A percentile compares a stretch with the other conserved stretches of the same genome.
phyloP scores from a whole-genome alignment of 176 grass and related monocot species.

The Otatea glauca region DNA sequence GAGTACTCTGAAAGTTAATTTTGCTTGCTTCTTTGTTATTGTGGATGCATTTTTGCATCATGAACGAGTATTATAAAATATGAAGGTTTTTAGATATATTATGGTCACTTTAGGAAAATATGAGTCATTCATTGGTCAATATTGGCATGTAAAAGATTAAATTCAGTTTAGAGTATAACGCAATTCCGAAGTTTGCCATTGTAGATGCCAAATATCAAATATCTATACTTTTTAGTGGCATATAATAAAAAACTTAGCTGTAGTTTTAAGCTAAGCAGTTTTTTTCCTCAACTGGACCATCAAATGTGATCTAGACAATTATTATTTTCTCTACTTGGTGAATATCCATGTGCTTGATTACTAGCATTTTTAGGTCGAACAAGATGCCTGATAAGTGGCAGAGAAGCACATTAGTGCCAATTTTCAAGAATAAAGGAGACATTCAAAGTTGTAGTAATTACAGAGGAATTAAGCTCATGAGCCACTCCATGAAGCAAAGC shows the following conservation, averaged over 20 bases:
- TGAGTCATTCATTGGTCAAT: neutral
- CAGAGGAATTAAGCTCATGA: too few relatives aligned
- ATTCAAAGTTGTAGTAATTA: too few relatives aligned
- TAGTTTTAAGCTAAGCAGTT: neutral
- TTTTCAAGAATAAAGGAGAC: too few relatives aligned
- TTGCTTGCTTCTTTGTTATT: conserved; percentile 34
- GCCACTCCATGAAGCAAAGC: too few relatives aligned
- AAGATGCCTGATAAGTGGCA: too few relatives aligned
- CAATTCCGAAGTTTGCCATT: neutral
- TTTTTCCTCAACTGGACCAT: neutral
- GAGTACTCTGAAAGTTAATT: conserved; percentile 24
- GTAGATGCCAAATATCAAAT: conserved; percentile 1
- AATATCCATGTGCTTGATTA: conserved; percentile 1
- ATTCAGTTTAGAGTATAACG: neutral
- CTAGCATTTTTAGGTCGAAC: too few relatives aligned
- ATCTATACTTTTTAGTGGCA: neutral
- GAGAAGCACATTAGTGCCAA: too few relatives aligned
- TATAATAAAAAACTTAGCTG: neutral
- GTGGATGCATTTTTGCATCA: neutral
- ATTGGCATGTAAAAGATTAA: neutral
- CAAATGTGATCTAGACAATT: conserved; percentile 14
- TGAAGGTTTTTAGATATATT: neutral
- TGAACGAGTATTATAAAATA: neutral
- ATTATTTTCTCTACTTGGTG: conserved; percentile 22
- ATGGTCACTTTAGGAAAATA: neutral